Evolutionary conservation across 2,329 filamentous ascomycete species (phyloP).

Genomic region (Diaporthe velutina): DNA sequence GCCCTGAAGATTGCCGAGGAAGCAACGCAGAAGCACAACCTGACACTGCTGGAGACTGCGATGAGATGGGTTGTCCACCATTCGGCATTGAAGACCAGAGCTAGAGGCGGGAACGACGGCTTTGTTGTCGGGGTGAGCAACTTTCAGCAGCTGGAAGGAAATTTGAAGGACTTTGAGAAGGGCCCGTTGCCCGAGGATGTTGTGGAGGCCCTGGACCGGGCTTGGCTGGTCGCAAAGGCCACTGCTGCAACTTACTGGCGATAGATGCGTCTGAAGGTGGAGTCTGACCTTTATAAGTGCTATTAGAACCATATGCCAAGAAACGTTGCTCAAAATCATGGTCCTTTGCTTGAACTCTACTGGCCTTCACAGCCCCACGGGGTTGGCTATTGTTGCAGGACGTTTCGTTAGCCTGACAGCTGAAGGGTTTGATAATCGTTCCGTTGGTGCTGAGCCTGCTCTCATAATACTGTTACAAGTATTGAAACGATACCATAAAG

Average conservation of each 20-base stretch:
- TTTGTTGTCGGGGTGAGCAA: conserved; percentile 66
- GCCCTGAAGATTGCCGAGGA: conserved; percentile 74
- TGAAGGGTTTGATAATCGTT: too few species aligned
- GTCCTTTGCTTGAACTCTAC: too few species aligned
- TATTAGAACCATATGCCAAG: too few species aligned
- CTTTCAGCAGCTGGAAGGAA: conserved; percentile 61
- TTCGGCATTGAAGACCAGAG: conserved; percentile 60
- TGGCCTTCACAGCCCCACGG: too few species aligned
- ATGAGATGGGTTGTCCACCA: conserved; percentile 79
- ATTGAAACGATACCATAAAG: too few species aligned
- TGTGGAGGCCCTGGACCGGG: conserved; percentile 79
- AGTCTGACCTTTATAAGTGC: too few species aligned
- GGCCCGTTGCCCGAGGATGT: conserved; percentile 80
- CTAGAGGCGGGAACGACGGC: conserved; percentile 55
- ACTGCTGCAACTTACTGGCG: conserved; percentile 66
- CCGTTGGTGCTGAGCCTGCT: too few species aligned
- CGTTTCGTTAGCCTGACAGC: too few species aligned
- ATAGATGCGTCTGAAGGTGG: conserved; percentile 52
- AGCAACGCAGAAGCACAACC: conserved; percentile 71
- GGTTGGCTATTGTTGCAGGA: too few species aligned
- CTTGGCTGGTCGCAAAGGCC: conserved; percentile 77
- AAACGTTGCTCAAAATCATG: too few species aligned
- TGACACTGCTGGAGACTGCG: conserved; percentile 76
- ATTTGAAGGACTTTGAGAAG: conserved; percentile 64
- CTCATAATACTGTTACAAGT: too few species aligned